These are phyloP conservation scores for Hypoxylon cercidicola DNA, from an alignment of 495 filamentous ascomycete species.

Conservation along the genomic window DNA sequence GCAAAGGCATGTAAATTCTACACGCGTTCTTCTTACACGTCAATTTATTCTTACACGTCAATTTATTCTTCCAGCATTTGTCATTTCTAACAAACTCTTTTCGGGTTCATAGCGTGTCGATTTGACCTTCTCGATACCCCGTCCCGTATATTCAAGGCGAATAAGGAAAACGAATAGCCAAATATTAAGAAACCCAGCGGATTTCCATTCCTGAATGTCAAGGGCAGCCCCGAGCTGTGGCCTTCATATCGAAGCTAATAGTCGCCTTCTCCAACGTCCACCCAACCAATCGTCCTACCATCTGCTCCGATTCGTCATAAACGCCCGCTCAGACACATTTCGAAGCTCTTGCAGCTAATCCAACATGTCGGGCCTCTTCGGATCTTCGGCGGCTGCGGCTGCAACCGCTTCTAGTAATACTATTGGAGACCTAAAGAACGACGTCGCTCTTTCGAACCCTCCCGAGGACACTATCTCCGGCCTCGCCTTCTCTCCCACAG, in stretches of 20 bases:
- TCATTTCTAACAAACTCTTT: too few relatives aligned
- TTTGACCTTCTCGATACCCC: too few relatives aligned
- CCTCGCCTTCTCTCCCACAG: conserved; percentile 79
- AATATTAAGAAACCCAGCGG: too few relatives aligned
- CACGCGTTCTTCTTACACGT: not conserved
- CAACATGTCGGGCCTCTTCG: conserved; percentile 77
- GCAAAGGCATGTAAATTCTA: not conserved
- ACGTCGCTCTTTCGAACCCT: conserved; percentile 77
- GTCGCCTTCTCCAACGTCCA: not conserved
- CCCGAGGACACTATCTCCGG: conserved; percentile 90
- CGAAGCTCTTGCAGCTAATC: not conserved
- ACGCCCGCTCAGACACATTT: too few relatives aligned
- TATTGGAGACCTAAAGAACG: conserved; percentile 89
- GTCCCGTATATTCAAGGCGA: too few relatives aligned
- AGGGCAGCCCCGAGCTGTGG: conserved; percentile 1
- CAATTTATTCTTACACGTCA: not conserved
- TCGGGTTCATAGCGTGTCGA: too few relatives aligned
- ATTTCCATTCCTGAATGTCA: not conserved
- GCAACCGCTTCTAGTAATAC: conserved; percentile 66
- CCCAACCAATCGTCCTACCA: not conserved
- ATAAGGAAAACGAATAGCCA: too few relatives aligned
- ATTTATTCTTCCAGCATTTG: not conserved
- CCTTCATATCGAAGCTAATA: not conserved
- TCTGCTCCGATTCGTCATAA: not conserved
- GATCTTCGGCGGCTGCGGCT: conserved; percentile 46